Evolutionary conservation across 1,284 basidiomycete genomes (phyloP).

Genomic region (Tilletia indica): DNA sequence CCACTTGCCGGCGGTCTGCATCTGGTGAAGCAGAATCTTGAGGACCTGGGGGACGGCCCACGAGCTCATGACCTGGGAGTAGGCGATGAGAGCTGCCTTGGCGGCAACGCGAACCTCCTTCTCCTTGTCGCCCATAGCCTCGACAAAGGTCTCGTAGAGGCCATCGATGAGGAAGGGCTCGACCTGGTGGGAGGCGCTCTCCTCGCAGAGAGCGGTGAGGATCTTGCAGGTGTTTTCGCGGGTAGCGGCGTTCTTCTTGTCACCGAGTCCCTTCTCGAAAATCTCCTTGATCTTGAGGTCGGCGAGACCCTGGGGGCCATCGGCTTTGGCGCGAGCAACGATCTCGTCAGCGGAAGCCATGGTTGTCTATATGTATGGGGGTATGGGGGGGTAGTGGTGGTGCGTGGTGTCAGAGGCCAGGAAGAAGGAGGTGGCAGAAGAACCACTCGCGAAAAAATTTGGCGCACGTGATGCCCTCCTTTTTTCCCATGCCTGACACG

Average conservation of each 20-base stretch:
- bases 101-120: constrained; percentile 79
- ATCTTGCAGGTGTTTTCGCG: constrained; percentile 72
- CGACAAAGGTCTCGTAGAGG: constrained; percentile 80
- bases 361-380: neutral
- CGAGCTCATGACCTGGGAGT: constrained; percentile 79
- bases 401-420: no score
- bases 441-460: no score
- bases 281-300: constrained; percentile 76
- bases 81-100: constrained; percentile 76
- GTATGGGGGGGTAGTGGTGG: no score
- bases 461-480: no score
- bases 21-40: constrained; percentile 86
- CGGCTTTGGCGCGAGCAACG: constrained; percentile 60
- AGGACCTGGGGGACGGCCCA: constrained; percentile 85
- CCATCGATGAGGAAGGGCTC: constrained; percentile 89
- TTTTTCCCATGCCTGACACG: no score
- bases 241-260: constrained; percentile 67
- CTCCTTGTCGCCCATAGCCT: constrained; percentile 89
- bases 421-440: no score
- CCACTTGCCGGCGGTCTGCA: constrained; percentile 98
- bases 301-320: constrained; percentile 78
- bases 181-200: constrained; percentile 76
- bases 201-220: constrained; percentile 68
- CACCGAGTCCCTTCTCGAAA: constrained; percentile 68
- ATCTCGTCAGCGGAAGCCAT: constrained; percentile 48